phyloP scores from a whole-genome alignment of 768 basidiomycete species.

The Ramaria rubella region DNA sequence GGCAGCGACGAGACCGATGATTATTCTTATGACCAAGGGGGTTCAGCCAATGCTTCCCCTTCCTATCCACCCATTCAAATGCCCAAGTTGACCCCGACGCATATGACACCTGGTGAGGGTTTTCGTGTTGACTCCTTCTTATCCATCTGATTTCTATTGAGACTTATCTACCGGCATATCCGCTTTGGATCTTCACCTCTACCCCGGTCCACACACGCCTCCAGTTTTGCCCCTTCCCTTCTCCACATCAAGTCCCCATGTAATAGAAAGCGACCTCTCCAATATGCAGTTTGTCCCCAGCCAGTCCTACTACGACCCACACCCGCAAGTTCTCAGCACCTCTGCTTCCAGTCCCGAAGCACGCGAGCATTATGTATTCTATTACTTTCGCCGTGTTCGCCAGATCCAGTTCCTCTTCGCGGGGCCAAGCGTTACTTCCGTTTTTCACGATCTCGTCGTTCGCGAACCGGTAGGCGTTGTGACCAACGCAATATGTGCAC shows the following conservation, averaged over 20 bases:
- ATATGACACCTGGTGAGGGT: slow-evolving; percentile 8
- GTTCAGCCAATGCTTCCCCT: slow-evolving; percentile 7
- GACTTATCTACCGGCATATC: slow-evolving; percentile 1
- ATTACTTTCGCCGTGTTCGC: slow-evolving; percentile 70
- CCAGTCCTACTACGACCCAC: neutral
- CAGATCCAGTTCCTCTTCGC: slow-evolving; percentile 62
- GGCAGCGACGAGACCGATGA: slow-evolving; percentile 9
- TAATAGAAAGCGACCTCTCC: neutral
- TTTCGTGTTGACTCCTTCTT: neutral
- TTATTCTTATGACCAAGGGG: neutral
- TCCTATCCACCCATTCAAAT: slow-evolving; percentile 6
- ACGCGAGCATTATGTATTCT: slow-evolving; percentile 55
- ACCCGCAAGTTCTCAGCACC: neutral
- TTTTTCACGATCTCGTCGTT: slow-evolving; percentile 41
- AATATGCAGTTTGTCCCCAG: slow-evolving; percentile 3
- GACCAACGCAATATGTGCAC: slow-evolving; percentile 68
- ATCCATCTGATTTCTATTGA: neutral
- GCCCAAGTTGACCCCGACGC: slow-evolving; percentile 8
- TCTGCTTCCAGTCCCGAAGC: neutral
- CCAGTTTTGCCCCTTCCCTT: neutral
- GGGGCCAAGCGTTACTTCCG: slow-evolving; percentile 22
- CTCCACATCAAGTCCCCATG: slow-evolving; percentile 1
- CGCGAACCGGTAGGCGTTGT: slow-evolving; percentile 66
- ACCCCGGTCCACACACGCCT: neutral
- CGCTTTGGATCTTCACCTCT: slow-evolving; percentile 7